Percentiles rank a stretch among this genome's conserved stretches.
Conservation (phyloP, 225 moss, liverwort and hornwort genomes). For the Asterella californica region DNA sequence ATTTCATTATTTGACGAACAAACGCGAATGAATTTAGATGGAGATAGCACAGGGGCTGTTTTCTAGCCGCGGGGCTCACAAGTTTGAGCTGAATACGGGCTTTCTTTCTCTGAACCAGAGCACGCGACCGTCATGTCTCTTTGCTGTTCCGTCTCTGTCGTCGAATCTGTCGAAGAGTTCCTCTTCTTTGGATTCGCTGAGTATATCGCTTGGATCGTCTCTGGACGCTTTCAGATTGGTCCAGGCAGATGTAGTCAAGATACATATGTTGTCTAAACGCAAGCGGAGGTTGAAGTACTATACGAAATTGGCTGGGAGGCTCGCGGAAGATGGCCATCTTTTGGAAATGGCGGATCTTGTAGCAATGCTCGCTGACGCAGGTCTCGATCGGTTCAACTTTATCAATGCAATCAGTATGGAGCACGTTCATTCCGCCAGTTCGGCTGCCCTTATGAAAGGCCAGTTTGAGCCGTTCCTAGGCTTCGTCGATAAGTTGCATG, state of each 20-base stretch:
- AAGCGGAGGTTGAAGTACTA: constrained; percentile 54
- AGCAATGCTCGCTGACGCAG: constrained; percentile 67
- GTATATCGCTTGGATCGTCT: constrained; percentile 13
- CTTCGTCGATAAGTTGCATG: constrained; percentile 48
- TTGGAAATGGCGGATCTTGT: constrained; percentile 52
- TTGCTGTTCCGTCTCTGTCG: background rate
- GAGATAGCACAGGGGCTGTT: constrained; percentile 12
- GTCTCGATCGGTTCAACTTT: constrained; percentile 49
- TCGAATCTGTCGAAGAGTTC: background rate
- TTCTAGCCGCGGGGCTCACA: constrained; percentile 8
- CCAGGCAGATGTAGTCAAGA: constrained; percentile 35
- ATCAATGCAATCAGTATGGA: constrained; percentile 43
- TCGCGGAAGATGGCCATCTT: constrained; percentile 66
- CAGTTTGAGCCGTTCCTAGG: constrained; percentile 53
- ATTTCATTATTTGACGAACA: background rate
- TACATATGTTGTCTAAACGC: constrained; percentile 40
- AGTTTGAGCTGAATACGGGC: background rate
- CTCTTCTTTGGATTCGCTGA: constrained; percentile 2
- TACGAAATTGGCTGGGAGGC: constrained; percentile 51
- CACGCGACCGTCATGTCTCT: background rate
- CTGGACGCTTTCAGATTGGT: constrained; percentile 30
- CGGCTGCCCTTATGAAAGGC: constrained; percentile 40
- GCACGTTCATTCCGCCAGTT: constrained; percentile 53
- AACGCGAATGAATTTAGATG: constrained; percentile 25
- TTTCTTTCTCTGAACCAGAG: background rate